phyloP scores from a whole-genome alignment of 2,329 filamentous ascomycete genomes.

The Golovinomyces cichoracearum region DNA sequence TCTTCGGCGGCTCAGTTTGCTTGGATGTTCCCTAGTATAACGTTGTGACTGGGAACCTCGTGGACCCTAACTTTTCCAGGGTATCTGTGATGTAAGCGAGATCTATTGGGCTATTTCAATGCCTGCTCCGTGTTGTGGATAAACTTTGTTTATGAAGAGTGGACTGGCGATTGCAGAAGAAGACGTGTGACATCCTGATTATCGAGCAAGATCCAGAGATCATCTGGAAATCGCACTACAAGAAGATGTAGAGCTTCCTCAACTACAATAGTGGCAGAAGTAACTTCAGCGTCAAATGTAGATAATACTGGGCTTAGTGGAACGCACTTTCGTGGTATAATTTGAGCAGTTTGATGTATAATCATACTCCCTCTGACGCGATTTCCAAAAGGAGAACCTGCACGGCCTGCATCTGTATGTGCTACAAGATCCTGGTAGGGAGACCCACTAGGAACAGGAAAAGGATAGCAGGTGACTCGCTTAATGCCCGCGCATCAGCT shows the following conservation, averaged over 20 bases:
- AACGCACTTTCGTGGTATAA: neutral
- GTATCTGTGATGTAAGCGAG: neutral
- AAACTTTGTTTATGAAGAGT: neutral
- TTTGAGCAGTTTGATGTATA: neutral
- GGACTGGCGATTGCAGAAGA: neutral
- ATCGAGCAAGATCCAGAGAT: neutral
- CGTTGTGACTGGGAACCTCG: neutral
- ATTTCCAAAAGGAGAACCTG: neutral
- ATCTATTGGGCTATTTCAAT: neutral
- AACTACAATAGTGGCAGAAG: neutral
- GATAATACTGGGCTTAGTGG: neutral
- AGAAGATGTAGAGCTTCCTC: neutral
- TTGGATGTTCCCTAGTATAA: neutral
- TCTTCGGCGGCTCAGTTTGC: neutral
- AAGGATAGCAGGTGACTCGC: neutral
- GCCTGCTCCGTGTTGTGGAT: neutral
- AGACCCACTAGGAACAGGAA: neutral
- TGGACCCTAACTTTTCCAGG: neutral
- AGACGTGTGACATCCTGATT: neutral
- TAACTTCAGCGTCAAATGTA: neutral
- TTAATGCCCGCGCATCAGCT: neutral
- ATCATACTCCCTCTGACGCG: neutral
- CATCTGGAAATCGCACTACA: neutral
- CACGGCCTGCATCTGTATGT: neutral
- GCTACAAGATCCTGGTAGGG: slow-evolving; percentile 1